These are phyloP conservation scores for Russula earlei DNA, from an alignment of 768 basidiomycete genomes.

Conservation along the genomic window DNA sequence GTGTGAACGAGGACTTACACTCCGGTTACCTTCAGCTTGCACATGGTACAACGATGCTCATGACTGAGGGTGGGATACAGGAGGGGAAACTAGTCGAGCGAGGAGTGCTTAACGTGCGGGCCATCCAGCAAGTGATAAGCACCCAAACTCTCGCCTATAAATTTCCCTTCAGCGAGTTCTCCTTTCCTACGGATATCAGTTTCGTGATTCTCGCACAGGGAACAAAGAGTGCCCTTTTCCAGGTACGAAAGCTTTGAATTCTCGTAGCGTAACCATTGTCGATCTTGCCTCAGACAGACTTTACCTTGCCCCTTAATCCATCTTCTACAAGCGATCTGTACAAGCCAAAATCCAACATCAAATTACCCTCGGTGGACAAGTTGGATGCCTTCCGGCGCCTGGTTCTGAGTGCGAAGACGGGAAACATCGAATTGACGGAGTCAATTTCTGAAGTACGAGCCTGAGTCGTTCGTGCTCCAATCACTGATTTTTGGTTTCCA, in stretches of 20 bases:
- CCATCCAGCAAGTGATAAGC: conserved; percentile 54
- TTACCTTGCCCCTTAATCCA: conserved; percentile 40
- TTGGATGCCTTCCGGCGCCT: conserved; percentile 49
- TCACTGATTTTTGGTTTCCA: background rate
- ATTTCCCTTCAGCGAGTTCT: conserved; percentile 68
- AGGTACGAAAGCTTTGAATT: conserved; percentile 32
- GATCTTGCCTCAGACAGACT: conserved; percentile 41
- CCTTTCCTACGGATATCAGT: conserved; percentile 66
- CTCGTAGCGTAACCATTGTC: background rate
- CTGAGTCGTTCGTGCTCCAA: background rate
- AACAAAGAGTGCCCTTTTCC: conserved; percentile 61
- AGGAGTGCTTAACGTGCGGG: conserved; percentile 54
- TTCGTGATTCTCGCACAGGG: conserved; percentile 56
- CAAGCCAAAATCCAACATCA: conserved; percentile 35
- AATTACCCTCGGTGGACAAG: conserved; percentile 37
- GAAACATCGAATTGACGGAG: conserved; percentile 44
- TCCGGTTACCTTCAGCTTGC: conserved; percentile 70
- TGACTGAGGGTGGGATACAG: conserved; percentile 57
- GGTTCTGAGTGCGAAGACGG: conserved; percentile 51
- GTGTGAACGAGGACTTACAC: conserved; percentile 62
- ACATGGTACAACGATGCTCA: conserved; percentile 43
- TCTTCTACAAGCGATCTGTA: conserved; percentile 35
- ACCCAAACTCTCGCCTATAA: conserved; percentile 60
- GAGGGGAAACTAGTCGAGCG: conserved; percentile 59
- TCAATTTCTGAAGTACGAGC: conserved; percentile 47